A percentile compares a stretch with the other conserved stretches of the same genome.
These are phyloP conservation scores for Colletotrichum cordylinicola DNA, from an alignment of 2,329 filamentous ascomycete species.

Conservation along the genomic window DNA sequence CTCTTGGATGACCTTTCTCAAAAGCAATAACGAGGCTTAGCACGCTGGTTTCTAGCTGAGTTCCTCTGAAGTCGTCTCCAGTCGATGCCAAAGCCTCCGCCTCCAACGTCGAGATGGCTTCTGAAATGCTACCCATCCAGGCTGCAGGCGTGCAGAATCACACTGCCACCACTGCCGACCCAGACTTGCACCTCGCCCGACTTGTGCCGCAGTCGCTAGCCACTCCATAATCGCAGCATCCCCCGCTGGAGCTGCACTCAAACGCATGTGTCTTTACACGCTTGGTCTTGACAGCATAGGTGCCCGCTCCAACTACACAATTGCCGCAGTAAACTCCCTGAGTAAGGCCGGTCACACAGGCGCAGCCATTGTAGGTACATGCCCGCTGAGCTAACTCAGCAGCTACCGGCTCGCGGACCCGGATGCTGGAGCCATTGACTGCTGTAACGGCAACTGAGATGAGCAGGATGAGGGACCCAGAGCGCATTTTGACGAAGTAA, in stretches of 20 bases:
- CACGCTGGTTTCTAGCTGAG: background rate
- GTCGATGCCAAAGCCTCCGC: background rate
- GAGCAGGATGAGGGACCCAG: background rate
- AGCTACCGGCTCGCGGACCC: background rate
- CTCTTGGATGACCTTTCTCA: background rate
- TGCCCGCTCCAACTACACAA: slow-evolving; percentile 26
- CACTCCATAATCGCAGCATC: slow-evolving; percentile 26
- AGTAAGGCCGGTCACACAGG: slow-evolving; percentile 22
- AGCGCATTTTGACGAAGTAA: background rate
- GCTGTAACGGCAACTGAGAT: background rate
- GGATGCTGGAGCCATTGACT: background rate
- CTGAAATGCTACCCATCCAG: background rate
- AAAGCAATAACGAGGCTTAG: background rate
- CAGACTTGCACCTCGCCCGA: slow-evolving; percentile 5
- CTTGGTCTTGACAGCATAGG: slow-evolving; percentile 26
- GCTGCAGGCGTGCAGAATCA: background rate
- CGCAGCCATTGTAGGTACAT: slow-evolving; percentile 25
- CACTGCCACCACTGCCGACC: background rate
- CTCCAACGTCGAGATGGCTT: background rate
- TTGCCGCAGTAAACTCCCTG: slow-evolving; percentile 27
- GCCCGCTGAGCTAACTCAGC: slow-evolving; percentile 15
- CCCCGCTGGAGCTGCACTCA: slow-evolving; percentile 26
- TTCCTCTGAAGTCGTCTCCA: background rate
- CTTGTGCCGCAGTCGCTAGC: slow-evolving; percentile 23
- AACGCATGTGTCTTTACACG: slow-evolving; percentile 24